Evolutionary conservation across 23 red algal genomes (phyloP), one percentile per base, ranked within the genome.

Genomic region (Gracilaria domingensis): DNA sequence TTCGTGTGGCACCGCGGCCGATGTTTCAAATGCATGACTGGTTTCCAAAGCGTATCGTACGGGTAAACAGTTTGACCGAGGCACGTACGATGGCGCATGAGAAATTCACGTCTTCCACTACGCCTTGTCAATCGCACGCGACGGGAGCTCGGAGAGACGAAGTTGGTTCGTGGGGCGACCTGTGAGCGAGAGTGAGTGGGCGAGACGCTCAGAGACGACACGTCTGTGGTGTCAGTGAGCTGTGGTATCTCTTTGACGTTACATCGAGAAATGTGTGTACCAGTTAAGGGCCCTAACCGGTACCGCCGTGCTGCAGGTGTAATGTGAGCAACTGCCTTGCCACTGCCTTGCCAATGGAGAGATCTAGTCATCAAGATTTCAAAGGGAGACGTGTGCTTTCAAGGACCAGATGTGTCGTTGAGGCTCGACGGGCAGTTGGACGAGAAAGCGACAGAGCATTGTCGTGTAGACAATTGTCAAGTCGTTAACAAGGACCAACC

Each of bases 41-140:
- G 64, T 69, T 69, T 69, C 64, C 64, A 69, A 69, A 69, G 30
- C 64, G 64, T 69, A 28, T 32, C 64, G 33, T 69, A 69, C 64
- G 64, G 64, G 64, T 69, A 69, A 69, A 69, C 64, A 69, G 64
- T 69, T 36, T 29, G 16, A 32, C 32, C 9, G 64, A 69, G 28
- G 64, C 0, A 69, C 64, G 20, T 18, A 18, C 64, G 8, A 69
- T 69, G 33, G 30, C 64, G 64, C 30, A 69, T 32, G 32, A 34
- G 64, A 69, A 69, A 69, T 69, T 69, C 64, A 69, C 64, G 7
- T 69, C 28, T 64, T 28, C 59, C 59, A 12, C 64, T 13, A 36
- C 64, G 16, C 32, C 32, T 69, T 37, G 33, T 69, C 64, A 69
- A 18, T 69, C 32, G 64, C 64, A 69, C 64, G 64, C 64, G 30